A percentile compares a stretch with the other conserved stretches of the same genome.
Evolutionary conservation across 495 filamentous ascomycete species (phyloP).

Genomic region (Penicillium macrosclerotiorum): DNA sequence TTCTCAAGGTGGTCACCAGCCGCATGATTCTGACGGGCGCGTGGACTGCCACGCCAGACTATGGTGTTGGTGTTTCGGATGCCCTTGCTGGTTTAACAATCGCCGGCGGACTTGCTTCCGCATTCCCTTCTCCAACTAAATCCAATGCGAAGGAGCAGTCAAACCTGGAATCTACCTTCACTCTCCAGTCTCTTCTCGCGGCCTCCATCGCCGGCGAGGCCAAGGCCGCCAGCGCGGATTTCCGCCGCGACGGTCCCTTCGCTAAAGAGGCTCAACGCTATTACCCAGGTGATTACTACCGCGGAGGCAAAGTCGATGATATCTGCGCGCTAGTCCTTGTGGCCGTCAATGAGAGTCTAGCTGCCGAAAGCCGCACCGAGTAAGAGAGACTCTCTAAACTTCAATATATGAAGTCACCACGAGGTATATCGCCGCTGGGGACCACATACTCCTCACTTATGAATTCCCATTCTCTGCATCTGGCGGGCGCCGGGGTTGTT

Average conservation of each 20-base stretch:
- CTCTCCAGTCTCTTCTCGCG: constrained; percentile 74
- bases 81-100: constrained; percentile 52
- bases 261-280: constrained; percentile 87
- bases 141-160: neutral
- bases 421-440: neutral
- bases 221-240: constrained; percentile 77
- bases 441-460: neutral
- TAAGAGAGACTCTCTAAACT: neutral
- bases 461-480: constrained; percentile 13
- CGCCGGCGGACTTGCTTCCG: constrained; percentile 34
- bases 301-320: constrained; percentile 89
- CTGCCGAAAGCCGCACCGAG: neutral
- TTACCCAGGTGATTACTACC: constrained; percentile 78
- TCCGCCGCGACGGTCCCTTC: constrained; percentile 83
- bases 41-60: constrained; percentile 59
- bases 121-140: constrained; percentile 19
- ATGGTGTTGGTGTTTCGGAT: constrained; percentile 56
- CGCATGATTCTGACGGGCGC: constrained; percentile 71
- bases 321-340: constrained; percentile 78
- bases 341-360: constrained; percentile 49
- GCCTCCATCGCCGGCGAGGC: constrained; percentile 74
- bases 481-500: constrained; percentile 12
- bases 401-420: too few species aligned
- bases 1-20: constrained; percentile 72
- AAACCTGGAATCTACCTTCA: constrained; percentile 19